Conservation (phyloP, 306 rosid species). For the Vigna radiata region DNA sequence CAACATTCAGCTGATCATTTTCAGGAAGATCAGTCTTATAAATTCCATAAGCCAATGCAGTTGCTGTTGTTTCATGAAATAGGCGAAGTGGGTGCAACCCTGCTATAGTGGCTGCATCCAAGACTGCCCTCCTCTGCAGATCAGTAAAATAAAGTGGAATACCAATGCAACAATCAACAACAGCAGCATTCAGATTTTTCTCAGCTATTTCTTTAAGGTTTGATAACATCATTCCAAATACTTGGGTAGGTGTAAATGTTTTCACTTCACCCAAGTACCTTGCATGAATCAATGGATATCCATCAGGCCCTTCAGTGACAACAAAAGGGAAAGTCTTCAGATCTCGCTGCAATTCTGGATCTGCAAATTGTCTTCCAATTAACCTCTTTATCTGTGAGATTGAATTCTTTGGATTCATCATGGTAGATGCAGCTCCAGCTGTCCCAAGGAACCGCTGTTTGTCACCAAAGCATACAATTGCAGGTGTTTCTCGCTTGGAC, state of each 20-base stretch:
- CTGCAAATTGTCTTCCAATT: constrained; percentile 74
- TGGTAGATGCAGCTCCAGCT: constrained; percentile 90
- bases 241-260: constrained; percentile 83
- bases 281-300: constrained; percentile 80
- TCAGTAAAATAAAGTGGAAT: constrained; percentile 94
- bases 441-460: constrained; percentile 95
- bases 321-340: constrained; percentile 72
- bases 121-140: constrained; percentile 88
- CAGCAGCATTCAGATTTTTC: constrained; percentile 84
- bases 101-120: constrained; percentile 92
- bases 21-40: constrained; percentile 95
- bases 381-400: constrained; percentile 83
- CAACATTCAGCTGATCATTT: constrained; percentile 83
- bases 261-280: constrained; percentile 72
- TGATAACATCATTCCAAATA: constrained; percentile 81
- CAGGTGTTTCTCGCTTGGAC: constrained; percentile 96
- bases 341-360: constrained; percentile 86
- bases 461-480: constrained; percentile 94
- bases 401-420: constrained; percentile 96
- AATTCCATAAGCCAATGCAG: constrained; percentile 95
- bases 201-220: constrained; percentile 80
- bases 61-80: constrained; percentile 91
- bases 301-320: constrained; percentile 87
- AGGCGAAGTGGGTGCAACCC: constrained; percentile 90
- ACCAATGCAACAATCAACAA: constrained; percentile 92